Percentiles rank a stretch among this genome's conserved stretches.
Conservation (phyloP, 139 green algal genomes). For the Monoraphidium neglectum region DNA sequence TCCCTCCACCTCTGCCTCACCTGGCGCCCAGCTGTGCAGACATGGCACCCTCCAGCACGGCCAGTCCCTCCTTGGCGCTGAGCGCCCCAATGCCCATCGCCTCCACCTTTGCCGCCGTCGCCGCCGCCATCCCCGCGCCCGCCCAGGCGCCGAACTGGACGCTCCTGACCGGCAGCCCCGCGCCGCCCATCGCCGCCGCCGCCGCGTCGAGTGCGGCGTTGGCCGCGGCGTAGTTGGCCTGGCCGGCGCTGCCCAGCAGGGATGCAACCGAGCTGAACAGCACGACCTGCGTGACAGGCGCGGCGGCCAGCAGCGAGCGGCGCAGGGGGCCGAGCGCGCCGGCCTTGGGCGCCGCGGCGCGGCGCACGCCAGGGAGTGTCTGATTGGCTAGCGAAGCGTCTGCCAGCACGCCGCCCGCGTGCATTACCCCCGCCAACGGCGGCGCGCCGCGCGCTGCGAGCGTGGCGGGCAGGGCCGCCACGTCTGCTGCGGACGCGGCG, state of each 20-base stretch:
- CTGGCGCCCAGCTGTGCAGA: not conserved
- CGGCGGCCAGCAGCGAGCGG: not conserved
- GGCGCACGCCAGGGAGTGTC: conserved; percentile 23
- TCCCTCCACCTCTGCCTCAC: conserved; percentile 1
- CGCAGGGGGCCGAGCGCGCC: conserved; percentile 20
- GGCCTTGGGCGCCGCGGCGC: conserved; percentile 64
- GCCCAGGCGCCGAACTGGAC: conserved; percentile 79
- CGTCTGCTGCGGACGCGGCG: not conserved
- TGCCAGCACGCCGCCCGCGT: conserved; percentile 64
- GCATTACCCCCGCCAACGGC: conserved; percentile 33
- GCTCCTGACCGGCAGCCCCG: conserved; percentile 36
- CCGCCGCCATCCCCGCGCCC: conserved; percentile 53
- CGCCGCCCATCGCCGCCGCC: not conserved
- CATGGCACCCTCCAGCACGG: conserved; percentile 48
- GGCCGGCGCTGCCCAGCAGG: conserved; percentile 68
- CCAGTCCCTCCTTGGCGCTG: conserved; percentile 40
- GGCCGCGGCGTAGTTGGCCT: conserved; percentile 68
- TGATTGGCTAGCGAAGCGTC: conserved; percentile 54
- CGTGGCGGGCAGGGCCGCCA: not conserved
- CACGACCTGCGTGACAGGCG: conserved; percentile 38
- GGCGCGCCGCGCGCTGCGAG: not conserved
- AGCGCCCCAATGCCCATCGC: conserved; percentile 61
- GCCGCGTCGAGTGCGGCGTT: conserved; percentile 43
- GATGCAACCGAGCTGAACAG: conserved; percentile 79
- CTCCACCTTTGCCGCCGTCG: conserved; percentile 54